Base-by-base conservation (phyloP, 1,284 basidiomycete species). In the Serendipita sp. region DNA sequence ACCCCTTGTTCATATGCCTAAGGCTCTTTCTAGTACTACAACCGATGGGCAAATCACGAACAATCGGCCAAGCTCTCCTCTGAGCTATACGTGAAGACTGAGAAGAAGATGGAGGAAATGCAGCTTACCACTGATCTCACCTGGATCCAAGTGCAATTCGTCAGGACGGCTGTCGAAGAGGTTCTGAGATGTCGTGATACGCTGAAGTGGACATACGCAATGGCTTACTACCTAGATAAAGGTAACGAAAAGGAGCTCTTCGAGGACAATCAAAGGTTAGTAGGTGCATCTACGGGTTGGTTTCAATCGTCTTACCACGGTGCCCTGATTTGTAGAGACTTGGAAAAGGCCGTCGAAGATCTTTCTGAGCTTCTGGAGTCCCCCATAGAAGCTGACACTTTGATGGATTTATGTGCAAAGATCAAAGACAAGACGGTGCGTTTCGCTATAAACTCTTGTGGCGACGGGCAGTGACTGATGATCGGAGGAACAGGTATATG, bases 81-180 rank as follows among this genome's bases (percentile, higher is more conserved):
- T 17, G 92, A 98, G 69, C 78, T 98, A 60, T 94, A 96, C 74
- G 80, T 81, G 63, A 91, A 93, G 75, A 98, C 94, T 2, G 94
- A 99, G 81, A 94, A 94, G 82, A 98, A 98, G 84, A 99, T 99
- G 95, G 93, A 98, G 74, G 91, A 96, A 75, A 95, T 99, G 88
- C 95, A 98, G 76, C 82, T 91, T 66, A 87, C 85, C 5, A 91
- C 91, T 1, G 82, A 86, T 63, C 76, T 99, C 43, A 93, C 93
- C 2, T 99, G 95, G 95, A 98, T 98, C 68, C 94, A 99, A 75
- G 94, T 94, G 41, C 95, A 98, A 74, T 99, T 99, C 75, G 93
- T 97, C 78, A 92, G 92, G 76, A 94, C 95, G 74, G 95, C 95
- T 0, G 93, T 97, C 1, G 93, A 97, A 70, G 87, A 88, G 69